Percentiles rank a stretch among this genome's conserved stretches.
phyloP scores from a whole-genome alignment of 2,329 filamentous ascomycete species.

The Nemania diffusa region DNA sequence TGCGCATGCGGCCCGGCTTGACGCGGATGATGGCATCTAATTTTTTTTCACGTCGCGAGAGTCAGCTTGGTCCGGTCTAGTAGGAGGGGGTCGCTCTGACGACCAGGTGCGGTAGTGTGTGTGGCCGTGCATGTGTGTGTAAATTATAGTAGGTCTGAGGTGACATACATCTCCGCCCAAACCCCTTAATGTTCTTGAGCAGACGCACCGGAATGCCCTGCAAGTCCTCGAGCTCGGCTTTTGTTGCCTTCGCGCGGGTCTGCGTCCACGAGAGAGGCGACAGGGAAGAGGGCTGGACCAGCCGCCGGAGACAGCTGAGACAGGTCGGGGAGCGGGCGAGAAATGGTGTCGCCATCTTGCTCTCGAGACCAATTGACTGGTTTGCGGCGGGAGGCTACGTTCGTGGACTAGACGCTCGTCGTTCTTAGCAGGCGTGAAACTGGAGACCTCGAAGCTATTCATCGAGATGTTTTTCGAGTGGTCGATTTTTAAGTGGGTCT shows the following conservation, averaged over 20 bases:
- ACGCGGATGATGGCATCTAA: conserved; percentile 51
- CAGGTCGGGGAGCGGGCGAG: conserved; percentile 47
- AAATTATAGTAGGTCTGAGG: background rate
- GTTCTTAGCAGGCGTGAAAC: background rate
- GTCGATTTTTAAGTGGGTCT: conserved; percentile 37
- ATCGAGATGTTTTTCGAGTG: conserved; percentile 34
- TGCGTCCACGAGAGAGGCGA: conserved; percentile 46
- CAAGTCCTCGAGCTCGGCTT: conserved; percentile 51
- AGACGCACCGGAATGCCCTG: conserved; percentile 58
- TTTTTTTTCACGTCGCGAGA: background rate
- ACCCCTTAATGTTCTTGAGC: conserved; percentile 54
- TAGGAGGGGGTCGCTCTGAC: background rate
- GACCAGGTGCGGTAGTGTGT: background rate
- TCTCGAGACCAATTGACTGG: conserved; percentile 25
- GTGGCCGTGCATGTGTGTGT: background rate
- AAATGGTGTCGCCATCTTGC: conserved; percentile 40
- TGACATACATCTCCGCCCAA: conserved; percentile 52
- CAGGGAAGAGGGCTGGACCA: conserved; percentile 40
- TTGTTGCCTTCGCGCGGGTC: conserved; percentile 52
- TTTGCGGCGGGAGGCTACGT: background rate
- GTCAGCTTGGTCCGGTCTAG: conserved; percentile 2
- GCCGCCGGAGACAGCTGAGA: conserved; percentile 48
- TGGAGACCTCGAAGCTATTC: conserved; percentile 19
- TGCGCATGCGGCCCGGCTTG: conserved; percentile 50
- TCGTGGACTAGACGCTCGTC: conserved; percentile 8